Base-by-base conservation (phyloP, 768 basidiomycete genomes). In the Termitomyces sp. region DNA sequence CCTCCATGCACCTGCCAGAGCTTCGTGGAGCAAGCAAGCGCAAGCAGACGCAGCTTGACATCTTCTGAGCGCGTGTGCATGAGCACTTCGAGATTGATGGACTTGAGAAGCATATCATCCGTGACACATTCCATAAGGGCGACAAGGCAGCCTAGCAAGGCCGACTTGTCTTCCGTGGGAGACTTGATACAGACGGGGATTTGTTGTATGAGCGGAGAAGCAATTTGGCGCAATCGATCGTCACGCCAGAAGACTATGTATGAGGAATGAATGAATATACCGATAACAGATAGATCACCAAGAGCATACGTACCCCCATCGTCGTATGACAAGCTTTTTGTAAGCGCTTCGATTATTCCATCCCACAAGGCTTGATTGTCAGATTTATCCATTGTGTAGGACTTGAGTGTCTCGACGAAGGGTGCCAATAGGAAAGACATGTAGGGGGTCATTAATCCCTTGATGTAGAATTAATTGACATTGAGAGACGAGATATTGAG, bases 1-100 rank as follows among this genome's bases (percentile, higher is more conserved):
- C 82, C 83, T 8, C 92, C 88, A 60, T 90, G 86, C 16, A 75
- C 70, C 22, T 75, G 78, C 96, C 96, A 98, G 32, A 97, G 68
- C n/a, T 77, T 77, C 30, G 83, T 81, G 14, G 88, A 75, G 62
- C 85, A 88, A 7, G 74, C 69, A 49, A 98, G 70, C 1, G 93
- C 91, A 49, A 82, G 79, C 12, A 92, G 68, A 7, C 93, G 83
- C n/a, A 86, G 70, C 20, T 77, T 76, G 2, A 80, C 72, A 59
- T 91, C 87, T 56, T 97, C 94, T 5, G 89, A 88, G 16, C 94
- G 87, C 0, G 94, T 96, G 60, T 91, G 85, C 86, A 96, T 90
- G 53, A 97, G 81, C 30, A 98, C 68, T 56, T 85, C 80, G 22
- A 92, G 77, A 75, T 98, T 98, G 71, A 97, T 75, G 9, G 77